Base-by-base conservation (phyloP, 169 alveolate genomes). In the Eimeria acervulina region DNA sequence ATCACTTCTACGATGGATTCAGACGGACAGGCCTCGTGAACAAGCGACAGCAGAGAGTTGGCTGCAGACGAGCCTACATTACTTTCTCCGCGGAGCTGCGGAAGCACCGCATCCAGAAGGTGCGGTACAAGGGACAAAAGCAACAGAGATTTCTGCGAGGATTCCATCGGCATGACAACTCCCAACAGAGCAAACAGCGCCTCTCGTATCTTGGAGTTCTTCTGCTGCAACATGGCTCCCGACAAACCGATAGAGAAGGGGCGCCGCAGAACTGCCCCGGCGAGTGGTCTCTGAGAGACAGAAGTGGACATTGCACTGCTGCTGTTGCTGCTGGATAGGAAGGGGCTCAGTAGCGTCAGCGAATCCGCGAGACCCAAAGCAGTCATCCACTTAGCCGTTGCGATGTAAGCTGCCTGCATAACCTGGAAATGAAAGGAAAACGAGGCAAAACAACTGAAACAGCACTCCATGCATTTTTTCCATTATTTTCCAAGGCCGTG, bases 301-400 rank as follows among this genome's bases (percentile, higher is more conserved):
- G 93, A 59, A 4, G 61, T 8, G 31, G 78, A 55, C 23, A 42
- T 42, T n/a, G 36, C 26, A 26, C 42, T 28, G 68, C 68, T 44
- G 83, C 51, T 70, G 59, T 40, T 44, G 87, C 87, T 51, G 68
- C 91, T 51, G 68, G 81, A 36, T 42, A 92, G 83, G 92, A 76
- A 92, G 13, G 95, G 92, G 33, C 15, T 51, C 26, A 92, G 95
- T 21, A 92, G 92, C 47, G 83, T 31, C 90, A 78, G 13, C 28
- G 92, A 68, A 1, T 80, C 96, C 40, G 15, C 89, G n/a, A 76
- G 83, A 0, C 89, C 94, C 76, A 93, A 36, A 55, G 96, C 96
- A 12, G 63, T 59, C 44, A 93, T 38, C 96, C 96, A 93, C 68
- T 83, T 93, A 10, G 90, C 87, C 42, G 96, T 84, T 44, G 96